Base-by-base conservation (phyloP, 208 protist genomes). In the Novymonas esmeraldas region DNA sequence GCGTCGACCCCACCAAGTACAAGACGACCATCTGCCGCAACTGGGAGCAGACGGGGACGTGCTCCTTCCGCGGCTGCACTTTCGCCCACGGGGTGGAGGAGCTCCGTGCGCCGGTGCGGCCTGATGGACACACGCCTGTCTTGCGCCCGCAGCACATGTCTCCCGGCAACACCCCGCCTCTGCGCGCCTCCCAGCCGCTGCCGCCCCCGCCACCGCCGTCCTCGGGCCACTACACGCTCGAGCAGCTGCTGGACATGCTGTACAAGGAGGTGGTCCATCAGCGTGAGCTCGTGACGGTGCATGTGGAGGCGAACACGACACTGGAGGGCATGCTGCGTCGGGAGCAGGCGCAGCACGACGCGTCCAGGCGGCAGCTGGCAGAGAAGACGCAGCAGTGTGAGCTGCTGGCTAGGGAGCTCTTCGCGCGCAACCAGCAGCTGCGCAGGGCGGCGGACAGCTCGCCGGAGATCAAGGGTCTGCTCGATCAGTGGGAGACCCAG, bases 11-110 rank as follows among this genome's bases (percentile, higher is more conserved):
- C 0, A 85, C 81, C 54, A 89, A 89, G 64, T 95, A 93, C 78
- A 92, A 95, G 64, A 95, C 87, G 13, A 89, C 78, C 18, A 93
- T 95, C 50, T 94, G 88, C 64, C 80, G 88, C 26, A 94, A 94
- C 73, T 94, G 84, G 87, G 79, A 85, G 63, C 70, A 87, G 58
- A 80, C 70, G 10, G 87, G 87, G 3, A 76, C 64, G 13, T 92
- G 86, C 69, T 73, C 76, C 36, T 94, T 90, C 62, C 76, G 77
- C 36, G 84, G 87, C 26, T 95, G 87, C 74, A 92, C 82, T 50
- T 93, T 95, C 52, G 85, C 87, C n/a, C 87, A 93, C 79, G 85
- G 87, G 11, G 83, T 86, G 13, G 85, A 92, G 65, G 87, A 95
- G 74, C 73, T 95, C 44, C 84, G 87, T 2, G 68, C 78, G 6